Evolutionary conservation across 371 early-diverging fungal species (phyloP).

Genomic region (Saksenaea vasiformis): DNA sequence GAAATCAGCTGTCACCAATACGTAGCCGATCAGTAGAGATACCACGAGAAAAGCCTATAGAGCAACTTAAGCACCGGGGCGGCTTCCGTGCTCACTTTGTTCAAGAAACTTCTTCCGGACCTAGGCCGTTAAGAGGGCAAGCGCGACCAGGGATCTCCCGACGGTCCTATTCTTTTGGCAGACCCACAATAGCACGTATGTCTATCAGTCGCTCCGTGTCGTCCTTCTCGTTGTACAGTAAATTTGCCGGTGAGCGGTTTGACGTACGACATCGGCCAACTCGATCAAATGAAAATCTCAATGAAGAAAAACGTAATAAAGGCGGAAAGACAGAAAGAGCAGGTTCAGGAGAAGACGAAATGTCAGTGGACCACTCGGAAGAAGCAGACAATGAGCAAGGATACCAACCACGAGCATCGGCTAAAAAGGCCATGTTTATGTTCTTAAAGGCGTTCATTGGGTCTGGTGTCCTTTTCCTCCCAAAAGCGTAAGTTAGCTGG

Average conservation of each 20-base stretch:
- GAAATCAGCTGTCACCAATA: background rate
- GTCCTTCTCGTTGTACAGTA: constrained; percentile 30
- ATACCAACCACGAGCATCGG: constrained; percentile 49
- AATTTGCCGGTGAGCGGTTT: constrained; percentile 37
- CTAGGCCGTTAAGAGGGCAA: background rate
- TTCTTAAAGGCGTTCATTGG: constrained; percentile 79
- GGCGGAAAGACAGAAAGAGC: constrained; percentile 5
- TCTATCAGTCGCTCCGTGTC: constrained; percentile 30
- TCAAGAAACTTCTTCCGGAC: background rate
- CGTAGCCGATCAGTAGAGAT: background rate
- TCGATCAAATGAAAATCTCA: background rate
- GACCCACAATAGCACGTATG: background rate
- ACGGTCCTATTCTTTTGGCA: background rate
- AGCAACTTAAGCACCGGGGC: background rate
- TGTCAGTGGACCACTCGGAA: constrained; percentile 4
- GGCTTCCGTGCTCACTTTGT: background rate
- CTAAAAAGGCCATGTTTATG: constrained; percentile 73
- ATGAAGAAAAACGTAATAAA: background rate
- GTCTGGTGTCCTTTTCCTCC: constrained; percentile 66
- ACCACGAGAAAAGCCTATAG: background rate
- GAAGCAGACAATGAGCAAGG: background rate
- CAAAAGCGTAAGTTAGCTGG: constrained; percentile 57
- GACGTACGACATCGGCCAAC: constrained; percentile 12
- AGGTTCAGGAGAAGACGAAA: constrained; percentile 16
- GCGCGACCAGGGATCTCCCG: background rate